These are phyloP conservation scores for Beauveria australis DNA, from an alignment of 2,329 filamentous ascomycete genomes.

Conservation along the genomic window DNA sequence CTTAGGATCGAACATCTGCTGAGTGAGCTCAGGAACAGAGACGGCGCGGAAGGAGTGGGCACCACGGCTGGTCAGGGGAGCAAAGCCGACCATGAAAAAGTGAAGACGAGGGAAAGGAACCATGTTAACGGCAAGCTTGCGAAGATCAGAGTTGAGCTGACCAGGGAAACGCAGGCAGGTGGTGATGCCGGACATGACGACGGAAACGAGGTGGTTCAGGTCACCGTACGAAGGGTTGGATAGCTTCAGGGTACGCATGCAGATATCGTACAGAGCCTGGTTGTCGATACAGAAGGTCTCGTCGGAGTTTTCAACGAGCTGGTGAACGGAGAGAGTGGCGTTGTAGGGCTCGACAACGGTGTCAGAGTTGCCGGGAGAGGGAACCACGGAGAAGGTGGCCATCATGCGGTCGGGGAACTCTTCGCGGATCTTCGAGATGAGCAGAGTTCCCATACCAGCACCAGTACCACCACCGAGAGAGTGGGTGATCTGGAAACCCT, in stretches of 20 bases:
- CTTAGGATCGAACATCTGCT: constrained; percentile 99
- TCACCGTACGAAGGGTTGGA: constrained; percentile 97
- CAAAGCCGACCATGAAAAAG: constrained; percentile 99
- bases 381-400: constrained; percentile 98
- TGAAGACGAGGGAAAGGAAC: constrained; percentile 99
- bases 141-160: constrained; percentile 99
- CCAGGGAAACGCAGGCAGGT: constrained; percentile 98
- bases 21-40: constrained; percentile 94
- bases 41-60: constrained; percentile 95
- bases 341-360: constrained; percentile 99
- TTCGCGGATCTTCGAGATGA: constrained; percentile 99
- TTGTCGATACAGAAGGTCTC: constrained; percentile 99
- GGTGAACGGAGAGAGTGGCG: constrained; percentile 96
- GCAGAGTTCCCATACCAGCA: constrained; percentile 98
- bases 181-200: constrained; percentile 98
- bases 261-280: constrained; percentile 99
- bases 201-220: constrained; percentile 98
- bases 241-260: constrained; percentile 99
- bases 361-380: constrained; percentile 98
- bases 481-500: constrained; percentile 99
- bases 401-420: constrained; percentile 99
- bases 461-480: constrained; percentile 99
- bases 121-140: constrained; percentile 99
- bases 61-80: constrained; percentile 80
- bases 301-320: constrained; percentile 99